Evolutionary conservation across 2,329 filamentous ascomycete genomes (phyloP).

Genomic region (Coniochaeta sp.): DNA sequence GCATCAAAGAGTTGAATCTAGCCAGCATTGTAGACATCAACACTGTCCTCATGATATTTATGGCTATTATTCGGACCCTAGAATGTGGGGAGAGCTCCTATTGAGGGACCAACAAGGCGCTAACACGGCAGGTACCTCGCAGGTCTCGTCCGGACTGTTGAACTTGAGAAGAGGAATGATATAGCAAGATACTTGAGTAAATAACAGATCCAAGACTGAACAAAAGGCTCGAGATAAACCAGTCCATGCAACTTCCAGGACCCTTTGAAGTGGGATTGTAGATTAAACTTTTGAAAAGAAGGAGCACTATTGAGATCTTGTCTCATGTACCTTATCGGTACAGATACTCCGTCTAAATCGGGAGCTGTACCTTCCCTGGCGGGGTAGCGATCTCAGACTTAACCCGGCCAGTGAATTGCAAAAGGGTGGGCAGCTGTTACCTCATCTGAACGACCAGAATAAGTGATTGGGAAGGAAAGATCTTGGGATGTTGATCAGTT

Average conservation of each 20-base stretch:
- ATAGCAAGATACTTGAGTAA: too few species aligned
- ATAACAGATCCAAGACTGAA: too few species aligned
- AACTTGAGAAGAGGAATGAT: too few species aligned
- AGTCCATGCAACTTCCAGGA: too few species aligned
- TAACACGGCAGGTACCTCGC: neutral
- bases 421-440: too few species aligned
- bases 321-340: neutral
- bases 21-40: neutral
- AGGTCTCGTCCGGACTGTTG: neutral
- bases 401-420: too few species aligned
- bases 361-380: neutral
- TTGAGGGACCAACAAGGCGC: neutral
- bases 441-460: too few species aligned
- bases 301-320: neutral
- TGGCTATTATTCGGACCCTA: neutral
- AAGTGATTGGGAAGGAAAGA: too few species aligned
- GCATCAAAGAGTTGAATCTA: neutral
- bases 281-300: too few species aligned
- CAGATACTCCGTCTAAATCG: neutral
- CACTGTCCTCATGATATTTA: neutral
- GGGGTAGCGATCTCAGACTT: neutral
- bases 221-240: too few species aligned
- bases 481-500: too few species aligned
- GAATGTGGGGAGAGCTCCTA: constrained; percentile 1
- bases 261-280: neutral